phyloP scores from a whole-genome alignment of 306 rosid genomes.

The Coriaria nepalensis region DNA sequence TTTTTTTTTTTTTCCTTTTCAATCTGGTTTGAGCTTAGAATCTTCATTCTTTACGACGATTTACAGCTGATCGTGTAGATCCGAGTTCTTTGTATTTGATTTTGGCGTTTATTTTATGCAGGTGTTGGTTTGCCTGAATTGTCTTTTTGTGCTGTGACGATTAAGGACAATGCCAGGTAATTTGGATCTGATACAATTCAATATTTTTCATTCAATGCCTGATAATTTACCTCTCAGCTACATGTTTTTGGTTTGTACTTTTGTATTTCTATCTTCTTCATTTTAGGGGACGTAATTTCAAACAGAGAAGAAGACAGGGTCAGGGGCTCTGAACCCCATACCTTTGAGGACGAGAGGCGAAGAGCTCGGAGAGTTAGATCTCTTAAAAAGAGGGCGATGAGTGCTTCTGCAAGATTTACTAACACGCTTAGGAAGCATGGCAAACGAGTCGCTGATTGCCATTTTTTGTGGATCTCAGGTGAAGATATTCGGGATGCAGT shows the following conservation, averaged over 20 bases:
- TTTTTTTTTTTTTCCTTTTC: too few relatives aligned
- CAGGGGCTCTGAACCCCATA: constrained; percentile 42
- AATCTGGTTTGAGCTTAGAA: too few relatives aligned
- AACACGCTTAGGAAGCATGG: constrained; percentile 51
- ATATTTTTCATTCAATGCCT: too few relatives aligned
- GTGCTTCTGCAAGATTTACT: constrained; percentile 50
- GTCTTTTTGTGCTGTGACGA: too few relatives aligned
- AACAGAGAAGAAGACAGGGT: constrained; percentile 45
- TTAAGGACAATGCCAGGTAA: too few relatives aligned
- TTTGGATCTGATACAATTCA: too few relatives aligned
- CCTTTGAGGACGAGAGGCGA: constrained; percentile 79
- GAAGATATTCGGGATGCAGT: constrained; percentile 83
- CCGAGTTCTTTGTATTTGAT: too few relatives aligned
- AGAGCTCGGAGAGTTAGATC: constrained; percentile 48
- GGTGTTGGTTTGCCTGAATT: too few relatives aligned
- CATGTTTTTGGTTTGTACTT: neutral
- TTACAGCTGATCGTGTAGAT: too few relatives aligned
- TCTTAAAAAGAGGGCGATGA: constrained; percentile 52
- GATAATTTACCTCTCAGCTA: neutral
- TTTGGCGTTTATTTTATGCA: too few relatives aligned
- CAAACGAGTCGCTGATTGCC: constrained; percentile 58
- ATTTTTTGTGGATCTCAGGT: constrained; percentile 44
- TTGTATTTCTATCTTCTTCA: neutral
- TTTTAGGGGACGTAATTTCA: constrained; percentile 40
- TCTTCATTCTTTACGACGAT: too few relatives aligned